Base-by-base conservation (phyloP, 1,284 basidiomycete species). In the Leccinum huronense region DNA sequence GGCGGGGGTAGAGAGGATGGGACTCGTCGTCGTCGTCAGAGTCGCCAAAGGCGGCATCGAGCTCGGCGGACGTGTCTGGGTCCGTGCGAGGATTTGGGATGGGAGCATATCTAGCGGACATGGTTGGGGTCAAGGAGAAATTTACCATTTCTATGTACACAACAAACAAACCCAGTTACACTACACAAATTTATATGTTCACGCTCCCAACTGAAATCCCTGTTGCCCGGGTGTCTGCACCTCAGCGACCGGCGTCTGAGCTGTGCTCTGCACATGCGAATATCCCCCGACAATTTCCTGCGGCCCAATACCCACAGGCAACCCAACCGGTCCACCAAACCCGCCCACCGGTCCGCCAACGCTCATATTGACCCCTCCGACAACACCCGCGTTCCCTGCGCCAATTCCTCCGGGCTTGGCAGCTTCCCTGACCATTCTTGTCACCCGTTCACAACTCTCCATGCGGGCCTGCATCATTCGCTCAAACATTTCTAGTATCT, bases 11-110 rank as follows among this genome's bases (percentile, higher is more conserved):
- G 66, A 87, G 70, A 68, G 86, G 84, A 58, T 79, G 85, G 31
- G 82, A 80, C 73, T 86, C 84, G 58, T 84, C 83, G 64, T 90
- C 87, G 68, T 87, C 87, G 66, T 90, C 89, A 9, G 84, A 83
- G 69, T 89, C 87, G 72, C 89, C 87, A 69, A 92, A 92, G 3
- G 90, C 89, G 56, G 88, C 89, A 72, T 91, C 87, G 81, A 92
- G 83, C 79, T 91, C 89, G 62, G 81, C 76, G 63, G 84, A 79
- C 23, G 80, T 80, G 65, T 84, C 80, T 60, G 80, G 77, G 70
- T 85, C 83, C 16, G 81, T 78, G 68, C 80, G 80, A 10, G 84
- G 80, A 69, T 84, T 88, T 34, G 88, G 87, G 45, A 92, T 77
- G 60, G 90, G 85, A 5, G 86, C 86, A 82, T 92, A 92, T 69